Base-by-base conservation (phyloP, 1,284 basidiomycete species). In the Sporisorium reilianum region DNA sequence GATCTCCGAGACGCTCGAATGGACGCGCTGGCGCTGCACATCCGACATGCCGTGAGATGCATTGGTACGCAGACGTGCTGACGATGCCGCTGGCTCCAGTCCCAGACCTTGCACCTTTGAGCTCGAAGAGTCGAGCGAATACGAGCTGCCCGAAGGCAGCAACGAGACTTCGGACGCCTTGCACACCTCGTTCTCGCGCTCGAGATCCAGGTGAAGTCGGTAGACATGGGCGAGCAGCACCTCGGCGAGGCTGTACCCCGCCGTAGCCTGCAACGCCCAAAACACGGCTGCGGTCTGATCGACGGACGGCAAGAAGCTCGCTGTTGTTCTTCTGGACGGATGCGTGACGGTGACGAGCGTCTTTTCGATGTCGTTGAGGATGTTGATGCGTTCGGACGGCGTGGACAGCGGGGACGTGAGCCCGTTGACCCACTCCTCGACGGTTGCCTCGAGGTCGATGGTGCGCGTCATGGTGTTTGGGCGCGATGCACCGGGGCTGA, bases 321-420 rank as follows among this genome's bases (percentile, higher is more conserved):
- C 45, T 14, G 46, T 46, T 20, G 46, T 20, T 25, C 48, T 25
- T 2, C 36, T 42, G 1, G 42, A 1, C 7, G 61, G 25, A n/a
- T 48, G 38, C 3, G 67, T 64, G 14, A 70, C 45, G 30, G 54
- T 45, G 56, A 66, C 67, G 22, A 75, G 55, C 1, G 41, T 54
- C 48, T 59, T 64, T 54, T 75, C 73, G 32, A 75, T 68, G 11
- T 63, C 52, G 14, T 71, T 66, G n/a, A 75, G 62, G 10, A 61
- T 54, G 7, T 34, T 32, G 46, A 64, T 67, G 7, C 73, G 56
- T 32, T 75, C 73, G 0, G 54, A 36, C 1, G 68, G 14, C 0
- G 73, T 71, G 5, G 67, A 70, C 30, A 75, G 57, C 1, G 72
- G 72, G 2, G 72, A 70, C 1, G 42, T 64, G 49, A 75, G 67